phyloP scores from a whole-genome alignment of 495 filamentous ascomycete species.

The Xylaria longipes region DNA sequence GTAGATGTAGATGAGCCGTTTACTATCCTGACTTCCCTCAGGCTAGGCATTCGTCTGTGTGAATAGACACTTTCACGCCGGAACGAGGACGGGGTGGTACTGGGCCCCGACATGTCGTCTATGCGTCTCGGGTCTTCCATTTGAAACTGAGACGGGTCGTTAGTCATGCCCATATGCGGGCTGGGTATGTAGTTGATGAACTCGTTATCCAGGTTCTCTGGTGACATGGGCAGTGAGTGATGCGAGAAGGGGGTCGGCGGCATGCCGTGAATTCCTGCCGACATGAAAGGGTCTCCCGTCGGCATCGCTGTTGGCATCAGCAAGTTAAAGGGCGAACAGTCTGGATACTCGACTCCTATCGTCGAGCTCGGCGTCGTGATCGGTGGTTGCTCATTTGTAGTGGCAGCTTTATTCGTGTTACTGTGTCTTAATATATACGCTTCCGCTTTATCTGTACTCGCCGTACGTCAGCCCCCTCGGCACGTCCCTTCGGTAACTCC shows the following conservation, averaged over 20 bases:
- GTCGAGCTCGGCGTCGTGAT: slow-evolving; percentile 14
- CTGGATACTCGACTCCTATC: slow-evolving; percentile 25
- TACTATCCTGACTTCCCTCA: slow-evolving; percentile 18
- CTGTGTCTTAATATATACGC: slow-evolving; percentile 26
- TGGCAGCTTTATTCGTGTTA: slow-evolving; percentile 21
- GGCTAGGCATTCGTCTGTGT: slow-evolving; percentile 24
- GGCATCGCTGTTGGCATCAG: slow-evolving; percentile 4
- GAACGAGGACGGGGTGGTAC: slow-evolving; percentile 11
- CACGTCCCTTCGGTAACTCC: background rate
- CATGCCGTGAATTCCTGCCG: slow-evolving; percentile 20
- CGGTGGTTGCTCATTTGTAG: slow-evolving; percentile 8
- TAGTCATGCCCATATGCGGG: slow-evolving; percentile 13
- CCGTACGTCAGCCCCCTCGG: slow-evolving; percentile 14
- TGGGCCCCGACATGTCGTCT: slow-evolving; percentile 20
- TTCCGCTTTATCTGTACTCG: slow-evolving; percentile 28
- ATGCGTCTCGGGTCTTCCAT: slow-evolving; percentile 20
- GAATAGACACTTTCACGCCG: slow-evolving; percentile 24
- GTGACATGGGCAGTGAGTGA: slow-evolving; percentile 21
- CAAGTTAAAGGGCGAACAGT: slow-evolving; percentile 19
- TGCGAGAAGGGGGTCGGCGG: slow-evolving; percentile 24
- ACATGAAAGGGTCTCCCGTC: slow-evolving; percentile 12
- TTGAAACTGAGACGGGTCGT: slow-evolving; percentile 21
- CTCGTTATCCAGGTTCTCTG: slow-evolving; percentile 25
- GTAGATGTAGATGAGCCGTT: slow-evolving; percentile 23
- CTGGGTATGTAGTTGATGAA: slow-evolving; percentile 22